phyloP scores from a whole-genome alignment of 805 yeast species.

The Limtongia smithiae region DNA sequence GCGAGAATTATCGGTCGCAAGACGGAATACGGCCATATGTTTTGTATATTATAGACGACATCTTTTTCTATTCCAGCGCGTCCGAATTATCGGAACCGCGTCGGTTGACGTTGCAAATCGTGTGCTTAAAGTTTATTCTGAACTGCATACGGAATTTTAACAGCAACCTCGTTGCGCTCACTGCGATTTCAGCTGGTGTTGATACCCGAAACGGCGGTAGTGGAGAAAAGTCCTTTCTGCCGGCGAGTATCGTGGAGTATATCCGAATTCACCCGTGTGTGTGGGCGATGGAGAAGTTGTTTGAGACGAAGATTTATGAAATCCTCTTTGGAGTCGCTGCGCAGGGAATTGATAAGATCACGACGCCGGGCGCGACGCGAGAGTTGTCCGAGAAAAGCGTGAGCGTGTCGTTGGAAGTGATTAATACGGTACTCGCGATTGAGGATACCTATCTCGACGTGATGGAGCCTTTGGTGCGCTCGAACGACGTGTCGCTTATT shows the following conservation, averaged over 20 bases:
- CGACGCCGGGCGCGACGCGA: slow-evolving; percentile 34
- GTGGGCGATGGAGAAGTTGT: slow-evolving; percentile 58
- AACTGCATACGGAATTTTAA: slow-evolving; percentile 50
- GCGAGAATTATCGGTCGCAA: slow-evolving; percentile 53
- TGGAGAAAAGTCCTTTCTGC: slow-evolving; percentile 47
- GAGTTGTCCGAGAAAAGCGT: slow-evolving; percentile 36
- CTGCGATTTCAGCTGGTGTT: slow-evolving; percentile 46
- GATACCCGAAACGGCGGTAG: slow-evolving; percentile 37
- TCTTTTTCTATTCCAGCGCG: slow-evolving; percentile 51
- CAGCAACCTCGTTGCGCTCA: slow-evolving; percentile 49
- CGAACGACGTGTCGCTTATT: slow-evolving; percentile 1
- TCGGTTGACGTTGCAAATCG: slow-evolving; percentile 48
- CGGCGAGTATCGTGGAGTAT: slow-evolving; percentile 46
- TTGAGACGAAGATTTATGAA: slow-evolving; percentile 54
- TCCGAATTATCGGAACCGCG: slow-evolving; percentile 41
- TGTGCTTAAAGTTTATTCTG: slow-evolving; percentile 52
- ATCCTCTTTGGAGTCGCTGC: slow-evolving; percentile 56
- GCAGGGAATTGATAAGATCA: slow-evolving; percentile 57
- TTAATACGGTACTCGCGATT: slow-evolving; percentile 46
- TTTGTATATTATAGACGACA: slow-evolving; percentile 64
- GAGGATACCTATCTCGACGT: slow-evolving; percentile 62
- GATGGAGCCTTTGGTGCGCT: slow-evolving; percentile 42
- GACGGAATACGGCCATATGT: slow-evolving; percentile 75
- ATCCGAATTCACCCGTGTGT: slow-evolving; percentile 69
- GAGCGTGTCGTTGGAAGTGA: slow-evolving; percentile 43